phyloP scores from a whole-genome alignment of 768 basidiomycete species.

The Tylopilus rubrobrunneus region DNA sequence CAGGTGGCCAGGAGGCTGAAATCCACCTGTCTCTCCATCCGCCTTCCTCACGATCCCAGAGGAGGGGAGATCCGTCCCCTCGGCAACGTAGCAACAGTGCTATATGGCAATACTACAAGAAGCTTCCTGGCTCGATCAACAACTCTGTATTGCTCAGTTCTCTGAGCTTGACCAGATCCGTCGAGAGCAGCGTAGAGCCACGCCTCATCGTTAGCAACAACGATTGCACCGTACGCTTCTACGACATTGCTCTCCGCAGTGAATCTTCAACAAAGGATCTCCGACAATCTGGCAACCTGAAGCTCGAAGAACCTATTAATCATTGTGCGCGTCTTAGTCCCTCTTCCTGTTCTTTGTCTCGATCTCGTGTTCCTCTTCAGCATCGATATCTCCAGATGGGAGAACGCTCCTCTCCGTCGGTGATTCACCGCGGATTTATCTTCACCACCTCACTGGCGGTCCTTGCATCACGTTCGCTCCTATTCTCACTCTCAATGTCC shows the following conservation, averaged over 20 bases:
- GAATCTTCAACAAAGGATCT: conserved; percentile 40
- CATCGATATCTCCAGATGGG: conserved; percentile 87
- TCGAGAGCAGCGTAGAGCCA: conserved; percentile 67
- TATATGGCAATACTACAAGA: conserved; percentile 54
- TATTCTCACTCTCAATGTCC: conserved; percentile 66
- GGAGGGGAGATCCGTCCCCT: conserved; percentile 12
- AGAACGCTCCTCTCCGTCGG: conserved; percentile 85
- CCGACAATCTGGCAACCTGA: conserved; percentile 49
- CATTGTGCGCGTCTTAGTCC: conserved; percentile 54
- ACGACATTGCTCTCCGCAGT: conserved; percentile 61
- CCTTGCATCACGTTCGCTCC: conserved; percentile 56
- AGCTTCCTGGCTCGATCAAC: conserved; percentile 70
- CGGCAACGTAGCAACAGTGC: conserved; percentile 8
- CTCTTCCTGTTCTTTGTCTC: conserved; percentile 1
- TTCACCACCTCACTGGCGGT: conserved; percentile 74
- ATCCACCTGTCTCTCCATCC: conserved; percentile 57
- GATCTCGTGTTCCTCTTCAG: conserved; percentile 37
- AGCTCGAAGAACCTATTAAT: conserved; percentile 70
- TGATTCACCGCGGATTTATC: conserved; percentile 81
- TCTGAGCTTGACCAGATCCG: conserved; percentile 54
- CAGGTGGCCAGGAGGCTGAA: conserved; percentile 71
- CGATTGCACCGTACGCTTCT: conserved; percentile 77
- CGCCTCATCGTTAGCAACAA: conserved; percentile 84
- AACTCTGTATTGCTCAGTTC: conserved; percentile 73
- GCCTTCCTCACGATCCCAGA: conserved; percentile 22